These are phyloP conservation scores for Eustoma russellianum DNA, from an alignment of 257 asterid genomes.

Conservation along the genomic window DNA sequence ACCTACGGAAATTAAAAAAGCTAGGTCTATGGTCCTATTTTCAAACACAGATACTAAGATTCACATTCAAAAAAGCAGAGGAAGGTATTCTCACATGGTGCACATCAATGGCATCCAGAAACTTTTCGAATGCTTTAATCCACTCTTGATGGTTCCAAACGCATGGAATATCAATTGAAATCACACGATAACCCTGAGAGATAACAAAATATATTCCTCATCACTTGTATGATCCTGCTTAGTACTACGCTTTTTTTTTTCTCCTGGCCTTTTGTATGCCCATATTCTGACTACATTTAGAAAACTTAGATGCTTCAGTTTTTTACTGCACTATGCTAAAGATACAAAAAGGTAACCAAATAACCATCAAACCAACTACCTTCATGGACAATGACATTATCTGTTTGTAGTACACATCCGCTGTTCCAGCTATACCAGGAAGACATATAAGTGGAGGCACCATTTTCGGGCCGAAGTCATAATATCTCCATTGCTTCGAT, in stretches of 20 bases:
- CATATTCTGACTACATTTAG: too few relatives aligned
- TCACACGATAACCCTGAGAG: slow-evolving; percentile 90
- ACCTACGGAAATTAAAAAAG: too few relatives aligned
- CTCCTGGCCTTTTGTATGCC: too few relatives aligned
- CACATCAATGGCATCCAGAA: slow-evolving; percentile 89
- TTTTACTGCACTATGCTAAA: not conserved
- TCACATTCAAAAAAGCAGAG: not conserved
- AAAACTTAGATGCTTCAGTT: too few relatives aligned
- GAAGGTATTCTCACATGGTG: slow-evolving; percentile 68
- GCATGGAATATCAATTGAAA: slow-evolving; percentile 92
- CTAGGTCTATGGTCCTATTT: not conserved
- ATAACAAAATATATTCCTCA: not conserved
- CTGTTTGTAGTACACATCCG: slow-evolving; percentile 95
- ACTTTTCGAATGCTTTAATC: slow-evolving; percentile 95
- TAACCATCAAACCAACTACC: slow-evolving; percentile 34
- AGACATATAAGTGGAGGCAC: slow-evolving; percentile 94
- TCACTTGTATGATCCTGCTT: too few relatives aligned
- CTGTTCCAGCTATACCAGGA: slow-evolving; percentile 93
- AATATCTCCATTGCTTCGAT: slow-evolving; percentile 94
- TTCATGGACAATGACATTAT: slow-evolving; percentile 90
- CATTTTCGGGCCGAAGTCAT: slow-evolving; percentile 93
- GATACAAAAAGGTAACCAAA: not conserved
- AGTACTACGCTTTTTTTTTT: too few relatives aligned
- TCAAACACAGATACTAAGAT: not conserved
- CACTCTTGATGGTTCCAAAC: slow-evolving; percentile 92